Evolutionary conservation across 2,329 filamentous ascomycete genomes (phyloP), one percentile per base, ranked within the genome.

Genomic region (Cercospora zeina): DNA sequence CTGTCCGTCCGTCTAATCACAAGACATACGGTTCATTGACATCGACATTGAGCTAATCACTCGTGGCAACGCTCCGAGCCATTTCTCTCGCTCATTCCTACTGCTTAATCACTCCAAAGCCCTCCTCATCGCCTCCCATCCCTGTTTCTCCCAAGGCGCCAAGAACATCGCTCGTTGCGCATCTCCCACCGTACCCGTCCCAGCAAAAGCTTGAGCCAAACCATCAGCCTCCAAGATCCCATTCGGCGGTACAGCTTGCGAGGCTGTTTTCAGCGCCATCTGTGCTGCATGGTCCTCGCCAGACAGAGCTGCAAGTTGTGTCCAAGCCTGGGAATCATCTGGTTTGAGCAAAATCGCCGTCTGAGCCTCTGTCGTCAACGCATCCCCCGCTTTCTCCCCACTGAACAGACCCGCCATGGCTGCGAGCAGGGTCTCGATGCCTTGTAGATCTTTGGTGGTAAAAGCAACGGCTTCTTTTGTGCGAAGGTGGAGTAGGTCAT

Each of bases 311-410:
- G 89, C 86, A 24, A 97, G 80, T 55, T 89, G 82, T 45, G 85
- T 83, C 95, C 95, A 99, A 0, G 91, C 90, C 57, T 89, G 85
- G 0, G 92, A 87, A 62, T 92, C 83, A 62, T 88, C 82, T 0
- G 95, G 95, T 54, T 89, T 84, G 21, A 97, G 82, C 84, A 97
- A 89, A 16, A 96, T 85, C 59, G 91, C 88, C 14, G 82, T 85
- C 71, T 91, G 87, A 0, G 90, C 84, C 76, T 95, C 88, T 1
- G 83, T 79, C 36, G 87, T 73, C 47, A 84, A 80, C 54, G 82
- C 77, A 37, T 83, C 79, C 57, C 78, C 69, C 6, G 62, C 62
- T 2, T 30, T 37, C 0, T 79, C 68, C 3, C 65, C 63, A 1
- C 79, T 77, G 14, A 50, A 59, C 19, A 89, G 76, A 4, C 83